Evolutionary conservation across 169 alveolate genomes (phyloP).

Genomic region (Besnoitia besnoiti): DNA sequence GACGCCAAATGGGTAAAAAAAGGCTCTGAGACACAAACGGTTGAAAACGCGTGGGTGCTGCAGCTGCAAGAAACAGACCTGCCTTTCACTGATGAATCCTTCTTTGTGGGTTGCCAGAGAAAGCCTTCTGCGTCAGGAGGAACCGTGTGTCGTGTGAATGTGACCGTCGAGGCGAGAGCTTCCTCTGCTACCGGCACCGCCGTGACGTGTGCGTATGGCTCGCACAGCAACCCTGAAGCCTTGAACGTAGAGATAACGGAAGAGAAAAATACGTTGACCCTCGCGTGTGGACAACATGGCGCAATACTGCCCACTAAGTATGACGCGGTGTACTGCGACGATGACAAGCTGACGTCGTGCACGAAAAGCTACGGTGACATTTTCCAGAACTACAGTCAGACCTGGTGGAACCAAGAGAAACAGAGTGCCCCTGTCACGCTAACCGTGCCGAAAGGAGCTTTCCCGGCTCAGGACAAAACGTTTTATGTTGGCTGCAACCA

Average conservation of each 20-base stretch:
- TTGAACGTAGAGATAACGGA: not conserved
- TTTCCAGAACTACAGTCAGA: not conserved
- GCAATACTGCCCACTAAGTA: not conserved
- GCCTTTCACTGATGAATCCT: not conserved
- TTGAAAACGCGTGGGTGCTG: not conserved
- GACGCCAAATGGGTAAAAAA: not conserved
- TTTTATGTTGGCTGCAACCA: not conserved
- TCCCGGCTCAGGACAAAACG: not conserved
- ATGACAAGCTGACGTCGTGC: not conserved
- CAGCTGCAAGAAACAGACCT: constrained; percentile 1
- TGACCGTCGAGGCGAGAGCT: constrained; percentile 27
- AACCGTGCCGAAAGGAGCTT: not conserved
- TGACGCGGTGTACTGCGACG: not conserved
- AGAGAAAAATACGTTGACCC: constrained; percentile 5
- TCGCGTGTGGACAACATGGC: not conserved
- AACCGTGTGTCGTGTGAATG: not conserved
- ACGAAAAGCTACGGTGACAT: not conserved
- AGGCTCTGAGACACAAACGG: not conserved
- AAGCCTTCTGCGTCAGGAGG: not conserved
- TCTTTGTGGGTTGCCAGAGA: constrained; percentile 1
- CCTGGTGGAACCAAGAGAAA: not conserved
- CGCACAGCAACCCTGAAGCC: not conserved
- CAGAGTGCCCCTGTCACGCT: not conserved
- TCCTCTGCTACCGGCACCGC: not conserved
- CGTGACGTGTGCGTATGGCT: not conserved